Evolutionary conservation across 2,329 filamentous ascomycete genomes (phyloP).

Genomic region (Pseudocercospora cruenta): DNA sequence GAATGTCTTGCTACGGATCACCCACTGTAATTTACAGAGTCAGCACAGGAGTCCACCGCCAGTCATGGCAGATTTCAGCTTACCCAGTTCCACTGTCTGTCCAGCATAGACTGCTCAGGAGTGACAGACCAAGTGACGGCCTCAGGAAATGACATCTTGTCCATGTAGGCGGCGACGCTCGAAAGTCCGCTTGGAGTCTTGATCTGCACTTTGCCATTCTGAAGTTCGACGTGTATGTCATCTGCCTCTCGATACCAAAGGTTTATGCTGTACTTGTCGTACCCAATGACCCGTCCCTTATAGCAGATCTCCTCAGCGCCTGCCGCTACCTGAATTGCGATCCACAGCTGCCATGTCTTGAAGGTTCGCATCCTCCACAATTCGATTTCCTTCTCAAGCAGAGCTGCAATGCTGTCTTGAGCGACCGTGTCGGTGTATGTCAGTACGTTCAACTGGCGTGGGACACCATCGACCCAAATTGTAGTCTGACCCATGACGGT

Average conservation of each 20-base stretch:
- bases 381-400: neutral
- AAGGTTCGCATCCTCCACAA: neutral
- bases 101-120: neutral
- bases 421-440: neutral
- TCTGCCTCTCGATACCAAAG: neutral
- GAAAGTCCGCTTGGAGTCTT: neutral
- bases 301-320: neutral
- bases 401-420: neutral
- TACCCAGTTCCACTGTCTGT: conserved; percentile 21
- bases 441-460: neutral
- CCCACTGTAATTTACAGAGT: neutral
- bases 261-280: neutral
- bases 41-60: neutral
- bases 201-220: neutral
- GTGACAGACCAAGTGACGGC: neutral
- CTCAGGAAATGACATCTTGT: neutral
- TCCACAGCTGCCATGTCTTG: neutral
- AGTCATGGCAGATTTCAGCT: neutral
- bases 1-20: neutral
- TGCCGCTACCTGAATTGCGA: neutral
- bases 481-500: neutral
- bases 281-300: neutral
- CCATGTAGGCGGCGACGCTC: neutral
- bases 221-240: neutral
- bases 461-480: neutral